Evolutionary conservation across 2,329 filamentous ascomycete species (phyloP), one percentile per base, ranked within the genome.

Genomic region (Nemania serpens): DNA sequence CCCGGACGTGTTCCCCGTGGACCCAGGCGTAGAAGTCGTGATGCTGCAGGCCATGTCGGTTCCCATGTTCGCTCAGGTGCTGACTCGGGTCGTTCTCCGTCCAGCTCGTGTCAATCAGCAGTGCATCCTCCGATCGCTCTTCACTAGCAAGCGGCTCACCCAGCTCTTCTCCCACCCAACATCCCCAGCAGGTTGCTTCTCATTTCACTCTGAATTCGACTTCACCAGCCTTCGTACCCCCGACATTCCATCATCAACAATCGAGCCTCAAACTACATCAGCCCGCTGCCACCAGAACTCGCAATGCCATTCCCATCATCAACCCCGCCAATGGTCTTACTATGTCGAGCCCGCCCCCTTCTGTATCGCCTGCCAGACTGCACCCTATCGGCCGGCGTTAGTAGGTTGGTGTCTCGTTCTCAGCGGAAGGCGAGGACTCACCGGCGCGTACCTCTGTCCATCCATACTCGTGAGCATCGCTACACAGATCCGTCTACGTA

Each of bases 221-320:
- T 25, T 88, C 89, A 49, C 87, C 88, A 42, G 82, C 87, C 33
- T 89, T 88, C 70, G 81, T 87, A 57, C 85, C 88, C 55, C 83
- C 88, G 36, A 78, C 82, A 70, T 90, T 85, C 77, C 88, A 90
- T 71, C 82, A 79, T 76, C 89, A 87, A 71, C 86, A 82, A 62
- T 77, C 79, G 64, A 87, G 77, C 82, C 70, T 94, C 70, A 97
- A 96, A 81, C 83, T 96, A 65, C 92, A 97, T 78, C 94, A 97
- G 81, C 92, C 93, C 63, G 84, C 93, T 64, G 91, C 93, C 64
- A 91, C 93, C 66, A 91, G 95, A 69, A 87, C 90, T 60, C 91
- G 93, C 77, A 98, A 97, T 77, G 92, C 95, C 73, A 98, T 98
- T 69, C 94, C 94, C 61, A 99, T 99, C 75, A 91, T 98, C 78